Conservation (phyloP, 495 filamentous ascomycete genomes). For the Mytilinidion resinicola region DNA sequence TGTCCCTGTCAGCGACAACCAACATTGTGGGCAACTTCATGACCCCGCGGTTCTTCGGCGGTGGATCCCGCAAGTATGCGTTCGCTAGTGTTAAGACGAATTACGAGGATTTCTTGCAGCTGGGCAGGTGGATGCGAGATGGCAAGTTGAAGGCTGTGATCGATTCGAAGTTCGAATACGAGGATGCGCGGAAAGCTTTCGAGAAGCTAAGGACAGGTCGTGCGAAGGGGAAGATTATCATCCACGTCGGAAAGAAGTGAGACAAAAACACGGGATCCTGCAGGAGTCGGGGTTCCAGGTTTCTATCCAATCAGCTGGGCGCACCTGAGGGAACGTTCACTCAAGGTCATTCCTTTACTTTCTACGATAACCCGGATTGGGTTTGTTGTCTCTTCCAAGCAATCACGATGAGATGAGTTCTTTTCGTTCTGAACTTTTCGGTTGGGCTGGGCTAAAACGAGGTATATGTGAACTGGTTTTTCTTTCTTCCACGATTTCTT, state of each 20-base stretch:
- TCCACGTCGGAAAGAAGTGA: slow-evolving; percentile 43
- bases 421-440: too few relatives aligned
- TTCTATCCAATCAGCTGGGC: too few relatives aligned
- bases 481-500: too few relatives aligned
- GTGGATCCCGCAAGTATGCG: slow-evolving; percentile 53
- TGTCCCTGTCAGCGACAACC: slow-evolving; percentile 4
- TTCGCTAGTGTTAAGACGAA: slow-evolving; percentile 40
- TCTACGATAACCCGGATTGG: too few relatives aligned
- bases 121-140: slow-evolving; percentile 54
- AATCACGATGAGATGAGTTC: too few relatives aligned
- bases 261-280: too few relatives aligned
- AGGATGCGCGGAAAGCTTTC: slow-evolving; percentile 57
- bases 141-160: slow-evolving; percentile 57
- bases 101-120: slow-evolving; percentile 45
- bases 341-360: too few relatives aligned
- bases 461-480: too few relatives aligned
- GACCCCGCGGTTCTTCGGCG: slow-evolving; percentile 55
- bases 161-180: slow-evolving; percentile 56
- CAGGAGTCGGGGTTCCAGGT: too few relatives aligned
- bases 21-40: slow-evolving; percentile 34
- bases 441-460: too few relatives aligned
- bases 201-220: slow-evolving; percentile 55
- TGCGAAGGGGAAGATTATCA: slow-evolving; percentile 63
- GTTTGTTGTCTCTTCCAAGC: too few relatives aligned
- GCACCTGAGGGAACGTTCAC: too few relatives aligned